A percentile compares a stretch with the other conserved stretches of the same genome.
These are phyloP conservation scores for Salix brachista DNA, from an alignment of 345 rosid genomes.

Conservation along the genomic window DNA sequence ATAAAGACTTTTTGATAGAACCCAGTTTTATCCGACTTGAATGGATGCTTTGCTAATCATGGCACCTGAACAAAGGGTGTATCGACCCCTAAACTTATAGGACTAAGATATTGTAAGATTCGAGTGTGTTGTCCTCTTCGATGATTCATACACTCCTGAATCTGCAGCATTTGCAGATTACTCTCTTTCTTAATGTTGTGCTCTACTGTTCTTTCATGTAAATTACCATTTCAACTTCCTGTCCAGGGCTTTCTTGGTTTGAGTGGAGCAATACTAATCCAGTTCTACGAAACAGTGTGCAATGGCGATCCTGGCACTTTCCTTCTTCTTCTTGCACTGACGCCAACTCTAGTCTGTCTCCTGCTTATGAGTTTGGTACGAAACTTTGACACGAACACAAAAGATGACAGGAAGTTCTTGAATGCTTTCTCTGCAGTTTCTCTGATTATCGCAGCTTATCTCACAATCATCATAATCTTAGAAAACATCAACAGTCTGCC, in stretches of 20 bases:
- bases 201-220: not conserved
- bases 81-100: too few relatives aligned
- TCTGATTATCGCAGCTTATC: slow-evolving; percentile 62
- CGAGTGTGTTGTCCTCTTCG: too few relatives aligned
- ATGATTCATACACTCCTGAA: too few relatives aligned
- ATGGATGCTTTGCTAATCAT: too few relatives aligned
- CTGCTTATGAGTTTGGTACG: slow-evolving; percentile 62
- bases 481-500: slow-evolving; percentile 52
- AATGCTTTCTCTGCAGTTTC: slow-evolving; percentile 67
- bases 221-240: not conserved
- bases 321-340: slow-evolving; percentile 61
- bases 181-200: too few relatives aligned
- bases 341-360: slow-evolving; percentile 58
- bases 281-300: slow-evolving; percentile 55
- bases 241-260: slow-evolving; percentile 87
- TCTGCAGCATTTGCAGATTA: too few relatives aligned
- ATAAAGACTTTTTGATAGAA: too few relatives aligned
- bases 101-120: too few relatives aligned
- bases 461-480: slow-evolving; percentile 52
- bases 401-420: slow-evolving; percentile 61
- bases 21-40: too few relatives aligned
- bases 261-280: slow-evolving; percentile 79
- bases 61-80: too few relatives aligned
- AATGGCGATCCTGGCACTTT: slow-evolving; percentile 51
- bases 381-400: slow-evolving; percentile 41